Base-by-base conservation (phyloP, 2,329 filamentous ascomycete species). In the Fusarium multiceps region DNA sequence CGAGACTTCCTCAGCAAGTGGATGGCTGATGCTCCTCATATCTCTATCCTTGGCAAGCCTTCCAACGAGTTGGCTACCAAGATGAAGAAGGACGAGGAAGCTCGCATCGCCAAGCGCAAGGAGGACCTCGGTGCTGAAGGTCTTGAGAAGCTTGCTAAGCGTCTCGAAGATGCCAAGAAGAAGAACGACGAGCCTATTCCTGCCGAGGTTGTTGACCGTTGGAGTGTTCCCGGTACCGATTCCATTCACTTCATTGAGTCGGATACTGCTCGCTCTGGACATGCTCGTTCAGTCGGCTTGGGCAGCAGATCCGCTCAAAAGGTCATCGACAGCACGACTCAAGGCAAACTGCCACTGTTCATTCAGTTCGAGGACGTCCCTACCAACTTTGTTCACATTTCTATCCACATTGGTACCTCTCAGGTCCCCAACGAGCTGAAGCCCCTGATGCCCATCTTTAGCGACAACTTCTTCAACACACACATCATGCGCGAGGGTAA, bases 321-420 rank as follows among this genome's bases (percentile, higher is more conserved):
- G 64, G 80, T 90, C 50, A 88, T 99, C 50, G 93, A 98, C 77
- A 83, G 85, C 16, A 88, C 93, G 42, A 85, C 87, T 40, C 71
- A 82, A 20, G 84, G 82, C 9, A 80, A 90, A 37, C 78, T 90
- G n/a, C 92, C 93, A 0, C 83, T 98, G 4, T 99, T 98, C 80
- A 86, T 99, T n/a, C 95, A 99, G 80, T 99, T 97, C 71, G 96
- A 99, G 80, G 91, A 97, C 75, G 94, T 98, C 16, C 91, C 92
- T 4, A 97, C 93, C 63, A 97, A 93, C 76, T 99, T 99, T 78
- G 93, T 97, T 9, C 92, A 95, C 73, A 87, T 98, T 61, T 91
- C 89, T 49, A 81, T 98, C 23, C 89, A 96, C 59, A 84, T 98
- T 51, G 93, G 93, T 55, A 97, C 94, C 1, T 87, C 89, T 3